phyloP scores from a whole-genome alignment of 345 rosid species.

The Odontarrhena argentea region DNA sequence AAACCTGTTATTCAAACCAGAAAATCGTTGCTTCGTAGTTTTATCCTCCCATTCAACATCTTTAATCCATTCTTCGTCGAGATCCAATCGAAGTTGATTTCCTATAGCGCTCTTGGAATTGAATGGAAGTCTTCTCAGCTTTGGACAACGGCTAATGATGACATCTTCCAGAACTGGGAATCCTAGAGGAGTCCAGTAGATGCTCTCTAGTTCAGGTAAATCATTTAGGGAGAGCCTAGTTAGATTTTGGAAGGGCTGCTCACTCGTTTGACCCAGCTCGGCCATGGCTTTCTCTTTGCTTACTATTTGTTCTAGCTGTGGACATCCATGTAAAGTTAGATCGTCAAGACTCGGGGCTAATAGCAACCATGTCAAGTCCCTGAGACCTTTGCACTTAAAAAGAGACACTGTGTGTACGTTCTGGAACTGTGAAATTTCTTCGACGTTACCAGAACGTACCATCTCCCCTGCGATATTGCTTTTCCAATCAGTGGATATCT shows the following conservation, averaged over 20 bases:
- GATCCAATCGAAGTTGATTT: too few species aligned
- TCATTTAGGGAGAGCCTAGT: background rate
- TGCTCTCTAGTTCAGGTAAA: constrained; percentile 9
- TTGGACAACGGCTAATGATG: too few species aligned
- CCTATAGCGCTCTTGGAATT: too few species aligned
- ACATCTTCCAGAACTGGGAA: too few species aligned
- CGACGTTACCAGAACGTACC: background rate
- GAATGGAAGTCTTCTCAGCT: too few species aligned
- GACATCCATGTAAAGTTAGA: background rate
- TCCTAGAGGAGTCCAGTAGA: too few species aligned
- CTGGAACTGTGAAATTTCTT: too few species aligned
- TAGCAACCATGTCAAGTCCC: constrained; percentile 24
- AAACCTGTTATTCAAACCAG: too few species aligned
- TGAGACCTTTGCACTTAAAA: background rate
- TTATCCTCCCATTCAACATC: too few species aligned
- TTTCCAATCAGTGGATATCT: constrained; percentile 12
- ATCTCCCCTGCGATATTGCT: background rate
- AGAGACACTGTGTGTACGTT: background rate
- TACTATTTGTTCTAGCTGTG: constrained; percentile 7
- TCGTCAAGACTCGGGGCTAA: constrained; percentile 2
- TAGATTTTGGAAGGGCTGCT: constrained; percentile 23
- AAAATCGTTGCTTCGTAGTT: too few species aligned
- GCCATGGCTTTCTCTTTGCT: constrained; percentile 19
- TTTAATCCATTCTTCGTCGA: too few species aligned
- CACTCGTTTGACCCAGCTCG: constrained; percentile 8